Evolutionary conservation across 805 yeast species (phyloP).

Genomic region (Wickerhamiella kurtzmanii): DNA sequence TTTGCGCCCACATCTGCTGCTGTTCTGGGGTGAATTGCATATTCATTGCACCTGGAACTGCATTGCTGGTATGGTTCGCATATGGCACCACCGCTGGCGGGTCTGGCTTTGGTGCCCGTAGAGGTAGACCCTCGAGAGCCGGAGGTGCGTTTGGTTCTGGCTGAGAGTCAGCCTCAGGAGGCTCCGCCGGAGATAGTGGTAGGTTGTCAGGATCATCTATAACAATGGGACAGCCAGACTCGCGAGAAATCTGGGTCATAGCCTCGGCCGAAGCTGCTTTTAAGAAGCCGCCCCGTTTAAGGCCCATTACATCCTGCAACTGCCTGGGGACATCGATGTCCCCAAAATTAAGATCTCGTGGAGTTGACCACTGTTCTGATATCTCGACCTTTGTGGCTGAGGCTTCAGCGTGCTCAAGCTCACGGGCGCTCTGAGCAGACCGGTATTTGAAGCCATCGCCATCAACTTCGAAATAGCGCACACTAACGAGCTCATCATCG

Average conservation of each 20-base stretch:
- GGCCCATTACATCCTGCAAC: not conserved
- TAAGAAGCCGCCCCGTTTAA: not conserved
- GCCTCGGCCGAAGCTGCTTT: not conserved
- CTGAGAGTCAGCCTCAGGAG: not conserved
- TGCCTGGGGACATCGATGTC: constrained; percentile 19
- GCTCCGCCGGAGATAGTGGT: not conserved
- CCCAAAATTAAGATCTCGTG: constrained; percentile 21
- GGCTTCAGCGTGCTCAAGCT: constrained; percentile 16
- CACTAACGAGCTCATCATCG: constrained; percentile 23
- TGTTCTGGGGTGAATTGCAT: not conserved
- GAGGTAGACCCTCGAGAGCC: not conserved
- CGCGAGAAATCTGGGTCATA: not conserved
- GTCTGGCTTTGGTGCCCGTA: not conserved
- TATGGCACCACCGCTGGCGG: not conserved
- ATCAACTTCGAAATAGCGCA: constrained; percentile 22
- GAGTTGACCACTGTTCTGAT: constrained; percentile 13
- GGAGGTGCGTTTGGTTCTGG: not conserved
- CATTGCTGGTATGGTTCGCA: too few relatives aligned
- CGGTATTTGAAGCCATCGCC: constrained; percentile 14
- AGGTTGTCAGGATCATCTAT: not conserved
- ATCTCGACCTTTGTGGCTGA: constrained; percentile 10
- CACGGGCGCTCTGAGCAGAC: constrained; percentile 15
- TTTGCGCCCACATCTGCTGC: not conserved
- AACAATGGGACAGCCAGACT: not conserved
- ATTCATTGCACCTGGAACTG: too few relatives aligned